Evolutionary conservation across 179 eudicot genomes (phyloP).

Genomic region (Patellifolia procumbens): DNA sequence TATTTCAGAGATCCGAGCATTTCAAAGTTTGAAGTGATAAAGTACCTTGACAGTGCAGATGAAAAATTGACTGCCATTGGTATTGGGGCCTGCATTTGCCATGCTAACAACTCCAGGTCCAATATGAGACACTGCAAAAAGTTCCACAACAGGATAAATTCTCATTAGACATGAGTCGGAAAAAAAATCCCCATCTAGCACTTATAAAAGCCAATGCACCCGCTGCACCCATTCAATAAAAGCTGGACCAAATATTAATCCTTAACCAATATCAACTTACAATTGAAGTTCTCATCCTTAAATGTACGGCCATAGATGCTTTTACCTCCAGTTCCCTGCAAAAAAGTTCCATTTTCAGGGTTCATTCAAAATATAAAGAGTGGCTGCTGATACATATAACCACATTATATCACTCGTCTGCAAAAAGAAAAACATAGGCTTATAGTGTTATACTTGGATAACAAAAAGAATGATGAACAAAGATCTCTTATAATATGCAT

Average conservation of each 20-base stretch:
- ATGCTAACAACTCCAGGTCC: constrained; percentile 97
- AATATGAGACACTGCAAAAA: constrained; percentile 65
- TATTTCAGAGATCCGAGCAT: background rate
- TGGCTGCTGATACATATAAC: background rate
- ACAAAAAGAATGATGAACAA: background rate
- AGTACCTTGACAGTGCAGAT: constrained; percentile 94
- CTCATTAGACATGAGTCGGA: background rate
- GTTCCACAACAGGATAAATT: background rate
- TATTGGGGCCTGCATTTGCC: constrained; percentile 99
- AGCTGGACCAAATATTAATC: background rate
- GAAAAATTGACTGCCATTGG: constrained; percentile 97
- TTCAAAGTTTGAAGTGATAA: background rate
- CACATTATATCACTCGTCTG: background rate
- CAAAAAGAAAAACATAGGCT: background rate
- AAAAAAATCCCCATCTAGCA: constrained; percentile 1
- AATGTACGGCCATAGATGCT: constrained; percentile 96
- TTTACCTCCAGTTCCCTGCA: constrained; percentile 98
- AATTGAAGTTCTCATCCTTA: constrained; percentile 89
- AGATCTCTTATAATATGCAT: background rate
- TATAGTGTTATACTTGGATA: background rate
- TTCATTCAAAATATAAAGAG: background rate
- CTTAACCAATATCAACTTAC: constrained; percentile 45
- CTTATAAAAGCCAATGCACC: background rate
- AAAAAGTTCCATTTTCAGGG: background rate
- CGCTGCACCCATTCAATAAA: background rate